Evolutionary conservation across 805 yeast genomes (phyloP), one percentile per base, ranked within the genome.

Genomic region (Barnettozyma californica): DNA sequence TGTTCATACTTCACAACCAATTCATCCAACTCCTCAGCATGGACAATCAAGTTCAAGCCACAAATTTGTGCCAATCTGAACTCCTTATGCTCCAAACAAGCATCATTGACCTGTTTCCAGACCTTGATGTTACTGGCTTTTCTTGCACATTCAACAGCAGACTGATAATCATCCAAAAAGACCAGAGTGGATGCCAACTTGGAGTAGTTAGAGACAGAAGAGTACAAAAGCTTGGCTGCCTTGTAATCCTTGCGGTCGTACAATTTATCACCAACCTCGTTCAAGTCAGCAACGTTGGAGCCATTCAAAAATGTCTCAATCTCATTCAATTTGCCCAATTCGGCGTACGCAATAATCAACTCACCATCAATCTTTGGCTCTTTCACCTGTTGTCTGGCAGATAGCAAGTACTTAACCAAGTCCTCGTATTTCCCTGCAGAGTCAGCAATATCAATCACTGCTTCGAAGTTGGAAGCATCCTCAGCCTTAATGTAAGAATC

Each of bases 111-210:
- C 70, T 91, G 95, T 70, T 90, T 94, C 99, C 99, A 94, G 37
- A 94, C 99, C 63, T 77, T 78, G 52, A 85, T 80, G 68, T 89
- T 90, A 33, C 96, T 87, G 3, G 99, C 98, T 71, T 92, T 94
- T 75, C 99, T 86, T 20, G 99, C 99, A 69, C 97, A 90, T 64
- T 94, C 98, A 53, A 94, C 99, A 45, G 99, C 99, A 48, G 88
- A 82, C 71, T 94, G 97, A 68, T 89, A 91, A 66, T 94, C 97
- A 47, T 81, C 83, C 62, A 94, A 74, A 73, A 83, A 90, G 33
- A 94, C 99, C 63, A 91, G 79, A 27, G 98, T 92, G n/a, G 96
- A 86, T 14, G 99, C 98, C 59, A 94, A 79, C 68, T 91, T 94
- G 43, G 97, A 85, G 77, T 95, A 92, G 71, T 92, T 94, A 37